Evolutionary conservation across 1,139 yeast genomes (phyloP), one percentile per base, ranked within the genome.

Genomic region (Lodderomyces elongisporus): DNA sequence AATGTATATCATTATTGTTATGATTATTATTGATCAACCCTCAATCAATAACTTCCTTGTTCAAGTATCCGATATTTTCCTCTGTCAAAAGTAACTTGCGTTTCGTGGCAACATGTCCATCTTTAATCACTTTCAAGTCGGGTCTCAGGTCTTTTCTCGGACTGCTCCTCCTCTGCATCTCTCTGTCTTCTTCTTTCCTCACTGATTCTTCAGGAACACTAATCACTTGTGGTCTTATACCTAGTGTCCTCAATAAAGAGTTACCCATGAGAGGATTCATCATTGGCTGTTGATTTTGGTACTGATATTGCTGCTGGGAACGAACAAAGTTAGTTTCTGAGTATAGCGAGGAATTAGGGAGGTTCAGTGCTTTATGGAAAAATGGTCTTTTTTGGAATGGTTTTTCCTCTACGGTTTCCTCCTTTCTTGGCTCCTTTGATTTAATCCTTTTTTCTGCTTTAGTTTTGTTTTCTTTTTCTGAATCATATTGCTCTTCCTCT

Each of bases 181-280:
- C 21, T 17, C n/a, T 25, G 24, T 31, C 22, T 25, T 17, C 27
- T 18, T 24, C 25, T 28, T 25, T 14, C 23, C 21, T n/a, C 14
- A 14, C 15, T 13, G 27, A 14, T 17, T 31, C 25, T 13, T 32
- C 18, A 14, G 46, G 44, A 9, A 39, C 37, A 24, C 61, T 52
- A n/a, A 68, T 58, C 8, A 67, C 67, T 44, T 66, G 73, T 0
- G 74, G 74, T 33, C 56, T 54, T 20, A 68, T 65, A 2, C 74
- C 74, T 17, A 68, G 46, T 35, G 60, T 59, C 5, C 69, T 54
- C 18, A 68, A 50, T 24, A 67, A 47, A 2, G 71, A 57, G 33
- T 50, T 56, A 17, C 63, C 44, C 37, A 58, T 59, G 22, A 64
- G 44, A 30, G 60, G 62, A 12, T 65, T 52, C 15, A 60, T 48